phyloP scores from a whole-genome alignment of 2,329 filamentous ascomycete species.

The Periglandula ipomoeae region DNA sequence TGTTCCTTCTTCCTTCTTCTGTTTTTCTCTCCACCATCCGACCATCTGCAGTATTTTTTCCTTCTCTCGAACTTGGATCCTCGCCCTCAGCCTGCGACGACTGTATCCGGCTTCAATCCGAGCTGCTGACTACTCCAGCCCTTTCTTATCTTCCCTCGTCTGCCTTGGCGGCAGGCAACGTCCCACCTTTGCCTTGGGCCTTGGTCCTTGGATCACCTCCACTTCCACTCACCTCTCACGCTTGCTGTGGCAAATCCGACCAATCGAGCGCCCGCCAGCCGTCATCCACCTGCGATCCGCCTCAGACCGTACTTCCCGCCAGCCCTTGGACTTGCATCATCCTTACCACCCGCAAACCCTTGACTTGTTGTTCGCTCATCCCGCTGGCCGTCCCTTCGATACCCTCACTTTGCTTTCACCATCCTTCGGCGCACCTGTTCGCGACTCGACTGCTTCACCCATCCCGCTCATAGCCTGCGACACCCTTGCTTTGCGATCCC shows the following conservation, averaged over 20 bases:
- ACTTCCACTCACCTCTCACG: neutral
- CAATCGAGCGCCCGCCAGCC: constrained; percentile 5
- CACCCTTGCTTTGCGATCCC: neutral
- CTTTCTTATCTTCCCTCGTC: constrained; percentile 1
- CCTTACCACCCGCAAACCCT: neutral
- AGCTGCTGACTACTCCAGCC: too few relatives aligned
- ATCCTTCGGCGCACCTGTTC: neutral
- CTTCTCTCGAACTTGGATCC: too few relatives aligned
- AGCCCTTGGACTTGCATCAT: neutral
- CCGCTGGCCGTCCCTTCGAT: constrained; percentile 10
- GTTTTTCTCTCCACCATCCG: too few relatives aligned
- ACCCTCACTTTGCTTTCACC: neutral
- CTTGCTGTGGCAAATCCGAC: constrained; percentile 4
- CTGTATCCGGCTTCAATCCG: too few relatives aligned
- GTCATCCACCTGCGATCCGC: constrained; percentile 2
- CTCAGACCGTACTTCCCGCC: constrained; percentile 1
- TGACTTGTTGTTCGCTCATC: neutral
- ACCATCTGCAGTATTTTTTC: neutral
- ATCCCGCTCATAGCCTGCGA: neutral
- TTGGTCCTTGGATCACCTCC: neutral
- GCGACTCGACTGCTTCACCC: neutral
- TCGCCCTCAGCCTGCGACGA: too few relatives aligned
- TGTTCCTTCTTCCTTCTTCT: too few relatives aligned
- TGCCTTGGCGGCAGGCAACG: too few relatives aligned
- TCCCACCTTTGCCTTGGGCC: neutral